Evolutionary conservation across 768 basidiomycete species (phyloP).

Genomic region (Myochromella boudieri): DNA sequence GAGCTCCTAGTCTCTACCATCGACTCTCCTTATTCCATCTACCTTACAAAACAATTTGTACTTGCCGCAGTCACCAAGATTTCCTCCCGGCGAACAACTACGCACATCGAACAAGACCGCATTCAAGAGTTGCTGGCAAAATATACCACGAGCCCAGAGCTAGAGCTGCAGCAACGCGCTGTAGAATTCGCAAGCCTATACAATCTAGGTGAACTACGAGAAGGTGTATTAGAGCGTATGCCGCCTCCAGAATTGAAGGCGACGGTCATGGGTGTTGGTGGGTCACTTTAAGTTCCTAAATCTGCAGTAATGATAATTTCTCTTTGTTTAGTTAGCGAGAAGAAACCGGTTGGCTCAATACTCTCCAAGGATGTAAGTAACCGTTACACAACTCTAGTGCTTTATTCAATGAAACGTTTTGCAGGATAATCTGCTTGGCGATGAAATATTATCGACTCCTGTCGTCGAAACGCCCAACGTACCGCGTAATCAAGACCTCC

Average conservation of each 20-base stretch:
- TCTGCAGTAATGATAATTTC: conserved; percentile 10
- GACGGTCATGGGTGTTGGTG: conserved; percentile 94
- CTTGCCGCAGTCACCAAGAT: conserved; percentile 90
- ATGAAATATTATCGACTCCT: conserved; percentile 53
- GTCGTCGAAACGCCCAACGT: conserved; percentile 39
- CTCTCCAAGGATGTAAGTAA: conserved; percentile 67
- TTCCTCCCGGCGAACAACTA: conserved; percentile 73
- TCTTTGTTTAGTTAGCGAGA: conserved; percentile 75
- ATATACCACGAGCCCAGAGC: conserved; percentile 85
- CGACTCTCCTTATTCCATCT: conserved; percentile 92
- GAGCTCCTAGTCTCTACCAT: conserved; percentile 86
- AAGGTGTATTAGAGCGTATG: conserved; percentile 95
- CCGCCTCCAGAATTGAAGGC: conserved; percentile 97
- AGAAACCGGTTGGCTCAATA: conserved; percentile 93
- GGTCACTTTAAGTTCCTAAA: conserved; percentile 21
- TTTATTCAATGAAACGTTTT: not conserved
- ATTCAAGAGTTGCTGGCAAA: conserved; percentile 75
- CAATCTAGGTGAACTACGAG: conserved; percentile 67
- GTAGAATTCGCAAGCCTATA: conserved; percentile 93
- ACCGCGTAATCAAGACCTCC: conserved; percentile 79
- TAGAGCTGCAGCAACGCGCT: conserved; percentile 94
- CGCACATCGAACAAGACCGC: conserved; percentile 68
- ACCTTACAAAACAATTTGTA: conserved; percentile 89
- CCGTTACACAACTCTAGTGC: conserved; percentile 5
- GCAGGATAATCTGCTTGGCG: conserved; percentile 80